Base-by-base conservation (phyloP, 371 early-diverging fungal genomes). In the Syncephalastrum racemosum region DNA sequence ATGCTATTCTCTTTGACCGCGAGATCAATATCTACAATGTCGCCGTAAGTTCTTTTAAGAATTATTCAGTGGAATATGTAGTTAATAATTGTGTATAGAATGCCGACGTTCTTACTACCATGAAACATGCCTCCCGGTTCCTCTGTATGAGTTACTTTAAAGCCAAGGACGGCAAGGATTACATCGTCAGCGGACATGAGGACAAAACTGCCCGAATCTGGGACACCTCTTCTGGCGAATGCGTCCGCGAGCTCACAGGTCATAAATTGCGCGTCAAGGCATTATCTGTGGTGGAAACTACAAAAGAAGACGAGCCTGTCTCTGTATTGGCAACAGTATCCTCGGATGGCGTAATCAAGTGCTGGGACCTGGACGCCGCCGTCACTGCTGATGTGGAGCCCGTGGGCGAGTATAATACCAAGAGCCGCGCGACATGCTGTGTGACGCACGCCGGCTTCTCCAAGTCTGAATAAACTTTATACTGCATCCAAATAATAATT, bases 1-100 rank as follows among this genome's bases (percentile, higher is more conserved):
- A 95, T 60, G 90, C 87, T 1, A 85, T 95, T 31, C 64, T 91
- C 66, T 84, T 82, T 67, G 88, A 86, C 43, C 79, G 85, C 41
- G 79, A 81, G 36, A 74, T 95, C 24, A 80, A 84, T 46, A 75
- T 94, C 22, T 86, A 89, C 61, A 83, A 80, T 39, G 81, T 85
- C 44, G 77, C 81, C 15, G 86, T 84, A 76, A 77, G 82, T 68
- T 1, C 1, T 53, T n/a, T 20, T 31, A 19, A 18, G 1, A 18
- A 25, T n/a, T 4, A 10, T 14, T 2, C 12, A 31, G 2, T 31
- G 36, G 15, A 51, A 18, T 13, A 52, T 50, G 3, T 8, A 45
- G 19, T 50, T 22, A 48, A 42, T 18, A 23, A 40, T n/a, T 52
- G 4, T 44, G 24, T 24, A 23, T 67, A 85, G 81, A 79, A 82